Evolutionary conservation across 176 grass and related monocot genomes (phyloP).

Genomic region (Oryza punctata): DNA sequence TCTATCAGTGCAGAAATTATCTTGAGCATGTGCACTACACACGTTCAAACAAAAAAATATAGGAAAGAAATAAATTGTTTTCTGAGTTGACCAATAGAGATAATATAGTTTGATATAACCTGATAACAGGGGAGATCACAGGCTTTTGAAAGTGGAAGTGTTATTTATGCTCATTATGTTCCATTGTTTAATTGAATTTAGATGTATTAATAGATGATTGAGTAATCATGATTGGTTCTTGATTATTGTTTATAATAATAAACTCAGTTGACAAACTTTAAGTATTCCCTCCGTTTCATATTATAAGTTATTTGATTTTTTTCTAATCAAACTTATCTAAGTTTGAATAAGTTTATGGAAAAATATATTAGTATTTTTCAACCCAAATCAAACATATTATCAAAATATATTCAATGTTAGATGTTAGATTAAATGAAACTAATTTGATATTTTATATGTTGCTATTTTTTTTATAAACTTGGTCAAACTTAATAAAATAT

Average conservation of each 20-base stretch:
- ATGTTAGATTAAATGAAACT: too few species aligned
- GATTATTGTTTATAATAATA: constrained; percentile 1
- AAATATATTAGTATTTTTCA: too few species aligned
- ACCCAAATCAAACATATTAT: too few species aligned
- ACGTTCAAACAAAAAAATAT: background rate
- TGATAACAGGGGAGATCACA: background rate
- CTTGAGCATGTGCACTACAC: background rate
- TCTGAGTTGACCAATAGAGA: constrained; percentile 6
- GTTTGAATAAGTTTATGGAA: too few species aligned
- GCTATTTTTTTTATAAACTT: too few species aligned
- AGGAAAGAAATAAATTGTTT: background rate
- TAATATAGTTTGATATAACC: background rate
- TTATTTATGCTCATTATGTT: background rate
- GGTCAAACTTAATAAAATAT: too few species aligned
- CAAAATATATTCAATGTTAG: too few species aligned
- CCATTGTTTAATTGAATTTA: background rate
- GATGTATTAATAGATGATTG: background rate
- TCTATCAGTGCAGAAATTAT: background rate
- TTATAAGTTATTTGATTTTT: too few species aligned
- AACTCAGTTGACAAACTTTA: background rate
- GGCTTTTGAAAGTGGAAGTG: background rate
- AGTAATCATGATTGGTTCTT: background rate
- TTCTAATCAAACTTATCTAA: too few species aligned
- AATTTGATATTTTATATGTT: too few species aligned
- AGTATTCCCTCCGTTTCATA: too few species aligned